Conservation (phyloP, 1,139 yeast species). For the Nakaseomyces sp. region DNA sequence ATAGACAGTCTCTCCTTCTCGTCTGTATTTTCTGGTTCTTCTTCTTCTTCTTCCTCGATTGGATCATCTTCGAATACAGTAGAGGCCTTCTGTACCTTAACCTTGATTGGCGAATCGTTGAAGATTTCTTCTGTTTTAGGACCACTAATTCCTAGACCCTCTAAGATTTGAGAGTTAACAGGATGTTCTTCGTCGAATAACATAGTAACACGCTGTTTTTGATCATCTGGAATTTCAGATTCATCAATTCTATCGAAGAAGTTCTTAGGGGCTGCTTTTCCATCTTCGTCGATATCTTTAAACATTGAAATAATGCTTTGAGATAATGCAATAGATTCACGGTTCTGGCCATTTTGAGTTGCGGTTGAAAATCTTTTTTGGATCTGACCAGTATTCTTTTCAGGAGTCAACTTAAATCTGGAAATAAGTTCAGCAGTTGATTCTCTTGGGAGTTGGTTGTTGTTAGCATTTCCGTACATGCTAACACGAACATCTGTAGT, state of each 20-base stretch:
- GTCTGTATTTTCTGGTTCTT: conserved; percentile 1
- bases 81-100: conserved; percentile 4
- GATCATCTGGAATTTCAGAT: conserved; percentile 3
- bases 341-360: conserved; percentile 10
- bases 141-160: not conserved
- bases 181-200: conserved; percentile 25
- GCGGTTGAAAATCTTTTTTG: conserved; percentile 22
- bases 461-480: conserved; percentile 21
- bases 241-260: conserved; percentile 2
- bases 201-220: conserved; percentile 26
- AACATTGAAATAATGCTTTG: conserved; percentile 27
- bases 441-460: conserved; percentile 20
- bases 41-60: not conserved
- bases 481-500: conserved; percentile 30
- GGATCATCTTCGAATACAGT: conserved; percentile 4
- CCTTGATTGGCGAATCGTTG: conserved; percentile 4
- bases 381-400: conserved; percentile 12
- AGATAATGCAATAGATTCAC: conserved; percentile 14
- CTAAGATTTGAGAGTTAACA: not conserved
- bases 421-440: conserved; percentile 31
- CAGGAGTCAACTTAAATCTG: conserved; percentile 26
- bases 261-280: conserved; percentile 8
- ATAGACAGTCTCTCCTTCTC: not conserved
- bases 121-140: not conserved
- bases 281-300: conserved; percentile 29